Base-by-base conservation (phyloP, 768 basidiomycete genomes). In the Suillus lakei region DNA sequence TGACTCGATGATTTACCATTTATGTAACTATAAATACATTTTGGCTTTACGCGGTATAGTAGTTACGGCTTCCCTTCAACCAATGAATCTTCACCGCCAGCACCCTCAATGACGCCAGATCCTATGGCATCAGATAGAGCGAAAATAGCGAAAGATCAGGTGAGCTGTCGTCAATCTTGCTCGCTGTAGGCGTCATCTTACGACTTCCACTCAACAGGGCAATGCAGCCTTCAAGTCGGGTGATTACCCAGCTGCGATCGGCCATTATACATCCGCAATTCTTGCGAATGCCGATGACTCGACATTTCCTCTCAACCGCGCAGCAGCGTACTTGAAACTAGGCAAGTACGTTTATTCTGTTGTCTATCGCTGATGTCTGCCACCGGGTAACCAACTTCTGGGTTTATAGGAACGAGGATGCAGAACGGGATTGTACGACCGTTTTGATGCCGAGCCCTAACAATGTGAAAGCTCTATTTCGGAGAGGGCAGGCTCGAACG, bases 261-360 rank as follows among this genome's bases (percentile, higher is more conserved):
- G 94, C 0, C 90, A 94, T 74, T 98, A 98, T 78, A 91, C 92
- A 38, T 79, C 86, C 1, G 96, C 96, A 4, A 87, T 91, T 53
- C 75, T 93, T 23, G 85, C 89, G 2, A 90, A 96, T 76, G 74
- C 80, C 13, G 80, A 74, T 0, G 93, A 97, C 71, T 81, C 86
- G n/a, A 91, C 93, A 0, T 92, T 90, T 68, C 88, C 91, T 39
- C 82, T 96, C 39, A 98, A 98, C 74, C 88, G 96, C 51, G 93
- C 95, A 4, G 92, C 93, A 41, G 93, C 95, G 32, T 96, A 96
- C 81, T 85, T 98, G 66, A 96, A 95, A 84, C 86, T 97, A 80
- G 90, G 88, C 86, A 98, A 97, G 95, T 95, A 83, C 81, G 94
- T 90, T 77, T 59, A 6, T 36, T 12, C 43, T 46, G 59, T 10